phyloP scores from a whole-genome alignment of 2,329 filamentous ascomycete genomes.

The Aquanectria penicillioides region DNA sequence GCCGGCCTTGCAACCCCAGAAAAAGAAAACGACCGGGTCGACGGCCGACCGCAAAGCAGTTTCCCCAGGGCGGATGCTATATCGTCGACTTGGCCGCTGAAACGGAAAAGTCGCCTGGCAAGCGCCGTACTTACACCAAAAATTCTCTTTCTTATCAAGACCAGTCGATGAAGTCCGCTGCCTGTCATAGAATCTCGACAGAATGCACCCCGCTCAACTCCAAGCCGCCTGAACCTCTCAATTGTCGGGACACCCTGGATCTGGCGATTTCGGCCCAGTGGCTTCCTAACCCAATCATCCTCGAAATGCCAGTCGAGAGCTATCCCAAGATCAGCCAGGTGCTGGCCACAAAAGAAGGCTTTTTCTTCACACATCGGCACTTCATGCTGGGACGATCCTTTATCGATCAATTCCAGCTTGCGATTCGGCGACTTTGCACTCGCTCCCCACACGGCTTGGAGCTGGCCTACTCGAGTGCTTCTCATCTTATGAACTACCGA shows the following conservation, averaged over 20 bases:
- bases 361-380: slow-evolving; percentile 16
- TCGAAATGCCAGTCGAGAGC: background rate
- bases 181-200: background rate
- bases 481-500: slow-evolving; percentile 10
- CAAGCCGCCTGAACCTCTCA: background rate
- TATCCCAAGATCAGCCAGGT: background rate
- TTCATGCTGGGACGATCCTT: slow-evolving; percentile 22
- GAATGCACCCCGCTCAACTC: background rate
- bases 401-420: slow-evolving; percentile 1
- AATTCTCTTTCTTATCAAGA: background rate
- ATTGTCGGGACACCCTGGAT: background rate
- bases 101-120: too few species aligned
- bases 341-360: slow-evolving; percentile 4
- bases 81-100: background rate
- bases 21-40: slow-evolving; percentile 1
- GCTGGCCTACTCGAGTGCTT: slow-evolving; percentile 8
- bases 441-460: slow-evolving; percentile 8
- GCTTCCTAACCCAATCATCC: background rate
- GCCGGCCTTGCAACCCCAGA: background rate
- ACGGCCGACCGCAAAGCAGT: background rate
- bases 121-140: background rate
- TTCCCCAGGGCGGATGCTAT: background rate
- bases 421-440: background rate
- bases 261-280: background rate
- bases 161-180: background rate